These are phyloP conservation scores for Calonectria pseudoturangicola DNA, from an alignment of 2,329 filamentous ascomycete genomes.

Conservation along the genomic window DNA sequence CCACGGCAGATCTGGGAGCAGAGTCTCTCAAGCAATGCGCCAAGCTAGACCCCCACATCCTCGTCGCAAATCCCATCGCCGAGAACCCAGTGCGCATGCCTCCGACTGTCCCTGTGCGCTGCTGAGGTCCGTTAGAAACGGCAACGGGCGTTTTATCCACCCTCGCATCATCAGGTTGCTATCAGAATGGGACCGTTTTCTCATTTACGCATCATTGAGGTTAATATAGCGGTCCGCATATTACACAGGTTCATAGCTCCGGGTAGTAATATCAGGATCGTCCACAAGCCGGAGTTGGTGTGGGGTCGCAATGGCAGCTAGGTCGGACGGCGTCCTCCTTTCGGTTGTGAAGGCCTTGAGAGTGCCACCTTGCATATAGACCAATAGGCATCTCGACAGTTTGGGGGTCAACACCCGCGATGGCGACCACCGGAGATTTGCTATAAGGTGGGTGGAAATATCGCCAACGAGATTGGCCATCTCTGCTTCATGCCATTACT, in stretches of 20 bases:
- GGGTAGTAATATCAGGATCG: constrained; percentile 32
- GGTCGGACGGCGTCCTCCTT: constrained; percentile 27
- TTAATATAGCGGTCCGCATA: constrained; percentile 31
- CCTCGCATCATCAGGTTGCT: constrained; percentile 30
- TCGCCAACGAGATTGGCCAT: not conserved
- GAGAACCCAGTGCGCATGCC: constrained; percentile 20
- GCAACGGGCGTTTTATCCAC: constrained; percentile 35
- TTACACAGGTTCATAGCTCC: constrained; percentile 14
- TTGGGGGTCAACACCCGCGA: constrained; percentile 2
- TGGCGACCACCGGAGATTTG: constrained; percentile 6
- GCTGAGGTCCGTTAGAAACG: constrained; percentile 15
- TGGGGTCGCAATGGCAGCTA: constrained; percentile 24
- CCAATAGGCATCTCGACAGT: not conserved
- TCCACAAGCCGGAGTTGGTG: constrained; percentile 13
- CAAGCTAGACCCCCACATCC: constrained; percentile 40
- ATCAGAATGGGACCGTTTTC: constrained; percentile 15
- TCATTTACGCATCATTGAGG: constrained; percentile 32
- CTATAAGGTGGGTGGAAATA: constrained; percentile 7
- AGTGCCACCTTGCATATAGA: constrained; percentile 15
- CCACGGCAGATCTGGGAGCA: constrained; percentile 29
- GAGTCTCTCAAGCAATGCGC: constrained; percentile 9
- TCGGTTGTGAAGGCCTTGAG: constrained; percentile 17
- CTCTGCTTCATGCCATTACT: not conserved
- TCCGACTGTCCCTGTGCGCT: not conserved
- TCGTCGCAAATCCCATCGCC: constrained; percentile 40